These are phyloP conservation scores for Cytospora piceicola DNA, from an alignment of 2,329 filamentous ascomycete species.

Conservation along the genomic window DNA sequence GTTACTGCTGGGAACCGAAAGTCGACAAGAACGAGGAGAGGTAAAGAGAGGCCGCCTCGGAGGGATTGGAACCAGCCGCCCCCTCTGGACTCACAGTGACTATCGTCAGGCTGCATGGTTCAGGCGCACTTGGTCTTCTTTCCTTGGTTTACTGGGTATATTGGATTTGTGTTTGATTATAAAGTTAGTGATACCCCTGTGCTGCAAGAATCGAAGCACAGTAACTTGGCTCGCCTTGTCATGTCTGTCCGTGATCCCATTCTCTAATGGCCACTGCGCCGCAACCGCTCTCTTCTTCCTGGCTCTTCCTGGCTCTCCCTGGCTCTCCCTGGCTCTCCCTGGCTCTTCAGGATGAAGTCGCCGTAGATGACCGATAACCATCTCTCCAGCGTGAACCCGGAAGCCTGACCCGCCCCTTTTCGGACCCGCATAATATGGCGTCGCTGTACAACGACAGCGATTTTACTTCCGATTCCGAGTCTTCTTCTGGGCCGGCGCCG, in stretches of 20 bases:
- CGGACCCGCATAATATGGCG: background rate
- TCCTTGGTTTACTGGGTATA: background rate
- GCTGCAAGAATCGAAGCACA: background rate
- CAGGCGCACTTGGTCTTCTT: background rate
- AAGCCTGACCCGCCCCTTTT: background rate
- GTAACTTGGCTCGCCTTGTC: background rate
- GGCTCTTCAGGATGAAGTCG: background rate
- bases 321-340: too few species aligned
- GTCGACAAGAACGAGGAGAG: conserved; percentile 37
- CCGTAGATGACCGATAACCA: background rate
- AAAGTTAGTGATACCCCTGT: background rate
- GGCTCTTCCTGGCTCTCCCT: too few species aligned
- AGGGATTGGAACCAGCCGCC: conserved; percentile 29
- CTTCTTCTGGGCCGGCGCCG: conserved; percentile 61
- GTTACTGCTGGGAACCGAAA: conserved; percentile 22
- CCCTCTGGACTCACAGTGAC: conserved; percentile 27
- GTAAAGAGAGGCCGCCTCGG: conserved; percentile 30
- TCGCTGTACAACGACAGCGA: background rate
- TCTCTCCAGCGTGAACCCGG: background rate
- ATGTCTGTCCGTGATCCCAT: background rate
- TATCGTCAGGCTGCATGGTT: background rate
- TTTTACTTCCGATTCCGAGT: conserved; percentile 58
- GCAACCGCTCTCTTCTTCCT: background rate
- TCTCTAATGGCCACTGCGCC: background rate
- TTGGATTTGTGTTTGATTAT: background rate